Evolutionary conservation across 129 eudicot species (phyloP).

Genomic region (Artemisia argyi): DNA sequence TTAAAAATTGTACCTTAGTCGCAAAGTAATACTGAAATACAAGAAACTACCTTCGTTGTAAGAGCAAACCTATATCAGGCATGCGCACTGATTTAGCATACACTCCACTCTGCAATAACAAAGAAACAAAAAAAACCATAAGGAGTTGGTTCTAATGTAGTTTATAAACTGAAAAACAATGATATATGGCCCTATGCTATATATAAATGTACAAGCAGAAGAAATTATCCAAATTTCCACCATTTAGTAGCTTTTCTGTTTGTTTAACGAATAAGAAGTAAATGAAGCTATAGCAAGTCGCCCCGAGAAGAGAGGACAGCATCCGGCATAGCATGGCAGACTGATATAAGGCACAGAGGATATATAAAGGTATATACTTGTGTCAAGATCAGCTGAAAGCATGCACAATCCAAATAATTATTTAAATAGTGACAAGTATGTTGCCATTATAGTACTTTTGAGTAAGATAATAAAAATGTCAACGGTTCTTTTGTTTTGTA

Average conservation of each 20-base stretch:
- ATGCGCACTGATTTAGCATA: constrained; percentile 45
- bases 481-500: too few relatives aligned
- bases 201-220: too few relatives aligned
- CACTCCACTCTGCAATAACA: constrained; percentile 48
- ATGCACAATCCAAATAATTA: not conserved
- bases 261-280: not conserved
- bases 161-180: too few relatives aligned
- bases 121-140: not conserved
- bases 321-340: not conserved
- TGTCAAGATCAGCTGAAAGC: too few relatives aligned
- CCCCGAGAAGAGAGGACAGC: not conserved
- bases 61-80: constrained; percentile 53
- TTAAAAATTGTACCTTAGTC: not conserved
- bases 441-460: too few relatives aligned
- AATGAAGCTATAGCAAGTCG: not conserved
- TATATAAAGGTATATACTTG: too few relatives aligned
- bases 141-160: too few relatives aligned
- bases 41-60: constrained; percentile 45
- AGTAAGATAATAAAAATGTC: too few relatives aligned
- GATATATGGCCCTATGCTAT: too few relatives aligned
- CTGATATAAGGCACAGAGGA: not conserved
- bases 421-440: not conserved
- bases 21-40: not conserved
- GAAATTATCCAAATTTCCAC: too few relatives aligned
- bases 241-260: too few relatives aligned